A percentile compares a stretch with the other conserved stretches of the same genome.
Conservation (phyloP, 129 eudicot genomes). For the Solidago caesia region DNA sequence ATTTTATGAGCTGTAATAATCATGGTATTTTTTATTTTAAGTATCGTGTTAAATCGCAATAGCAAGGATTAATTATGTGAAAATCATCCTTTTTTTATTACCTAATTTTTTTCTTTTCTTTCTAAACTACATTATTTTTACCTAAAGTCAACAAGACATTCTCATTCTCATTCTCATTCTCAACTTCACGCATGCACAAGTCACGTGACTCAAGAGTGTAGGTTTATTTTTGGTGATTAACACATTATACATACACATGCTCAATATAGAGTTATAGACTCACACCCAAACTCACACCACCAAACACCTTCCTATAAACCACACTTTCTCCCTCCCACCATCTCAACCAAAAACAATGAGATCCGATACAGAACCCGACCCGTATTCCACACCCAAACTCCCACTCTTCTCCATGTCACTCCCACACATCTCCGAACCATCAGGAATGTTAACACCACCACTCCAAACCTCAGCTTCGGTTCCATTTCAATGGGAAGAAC, state of each 20-base stretch:
- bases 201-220: not conserved
- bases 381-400: constrained; percentile 40
- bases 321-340: not conserved
- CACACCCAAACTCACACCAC: constrained; percentile 5
- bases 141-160: not conserved
- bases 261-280: not conserved
- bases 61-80: not conserved
- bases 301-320: constrained; percentile 7
- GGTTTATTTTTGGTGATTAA: not conserved
- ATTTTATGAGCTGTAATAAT: no score
- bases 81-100: not conserved
- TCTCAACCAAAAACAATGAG: constrained; percentile 29
- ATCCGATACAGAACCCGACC: constrained; percentile 38
- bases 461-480: constrained; percentile 72
- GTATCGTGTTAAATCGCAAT: no score
- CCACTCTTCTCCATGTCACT: constrained; percentile 30
- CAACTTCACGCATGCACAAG: not conserved
- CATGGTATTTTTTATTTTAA: no score
- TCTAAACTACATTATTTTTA: not conserved
- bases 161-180: not conserved
- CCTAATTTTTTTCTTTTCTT: not conserved
- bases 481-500: constrained; percentile 88
- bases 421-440: constrained; percentile 31
- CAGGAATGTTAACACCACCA: constrained; percentile 66
- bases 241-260: not conserved